These are phyloP conservation scores for Trichoderma reesei DNA, from an alignment of 495 filamentous ascomycete genomes.

Conservation along the genomic window DNA sequence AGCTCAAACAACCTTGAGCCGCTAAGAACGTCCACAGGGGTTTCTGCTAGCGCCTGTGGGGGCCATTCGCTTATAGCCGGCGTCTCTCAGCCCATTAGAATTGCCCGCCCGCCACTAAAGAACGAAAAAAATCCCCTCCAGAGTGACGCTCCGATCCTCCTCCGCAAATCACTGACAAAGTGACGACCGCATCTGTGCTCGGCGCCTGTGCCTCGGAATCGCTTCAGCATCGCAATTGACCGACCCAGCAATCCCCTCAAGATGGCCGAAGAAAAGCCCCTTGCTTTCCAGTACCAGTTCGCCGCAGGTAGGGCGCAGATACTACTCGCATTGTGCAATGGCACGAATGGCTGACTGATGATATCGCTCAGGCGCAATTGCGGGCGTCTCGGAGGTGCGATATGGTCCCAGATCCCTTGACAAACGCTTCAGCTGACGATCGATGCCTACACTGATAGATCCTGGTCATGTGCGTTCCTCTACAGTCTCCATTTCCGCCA, in stretches of 20 bases:
- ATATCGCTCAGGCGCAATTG: slow-evolving; percentile 54
- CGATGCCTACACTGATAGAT: slow-evolving; percentile 46
- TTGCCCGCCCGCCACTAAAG: not conserved
- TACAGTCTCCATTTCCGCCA: slow-evolving; percentile 16
- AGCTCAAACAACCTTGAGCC: not conserved
- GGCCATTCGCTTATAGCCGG: slow-evolving; percentile 4
- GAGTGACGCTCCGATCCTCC: slow-evolving; percentile 7
- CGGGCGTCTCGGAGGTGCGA: slow-evolving; percentile 84
- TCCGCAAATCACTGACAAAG: not conserved
- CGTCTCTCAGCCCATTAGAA: not conserved
- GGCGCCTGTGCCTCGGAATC: not conserved
- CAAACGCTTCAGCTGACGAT: slow-evolving; percentile 25
- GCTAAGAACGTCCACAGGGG: not conserved
- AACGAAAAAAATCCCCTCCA: not conserved
- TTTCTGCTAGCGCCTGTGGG: not conserved
- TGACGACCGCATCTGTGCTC: not conserved
- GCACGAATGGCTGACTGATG: slow-evolving; percentile 14
- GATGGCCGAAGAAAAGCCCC: slow-evolving; percentile 39
- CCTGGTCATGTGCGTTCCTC: slow-evolving; percentile 61
- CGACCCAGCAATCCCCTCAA: not conserved
- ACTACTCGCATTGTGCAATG: not conserved
- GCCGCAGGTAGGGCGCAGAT: slow-evolving; percentile 49
- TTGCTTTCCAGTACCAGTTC: slow-evolving; percentile 82
- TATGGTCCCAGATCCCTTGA: slow-evolving; percentile 18
- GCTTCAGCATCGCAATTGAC: not conserved